Evolutionary conservation across 2,329 filamentous ascomycete genomes (phyloP).

Genomic region (Paecilomyces fulvus): DNA sequence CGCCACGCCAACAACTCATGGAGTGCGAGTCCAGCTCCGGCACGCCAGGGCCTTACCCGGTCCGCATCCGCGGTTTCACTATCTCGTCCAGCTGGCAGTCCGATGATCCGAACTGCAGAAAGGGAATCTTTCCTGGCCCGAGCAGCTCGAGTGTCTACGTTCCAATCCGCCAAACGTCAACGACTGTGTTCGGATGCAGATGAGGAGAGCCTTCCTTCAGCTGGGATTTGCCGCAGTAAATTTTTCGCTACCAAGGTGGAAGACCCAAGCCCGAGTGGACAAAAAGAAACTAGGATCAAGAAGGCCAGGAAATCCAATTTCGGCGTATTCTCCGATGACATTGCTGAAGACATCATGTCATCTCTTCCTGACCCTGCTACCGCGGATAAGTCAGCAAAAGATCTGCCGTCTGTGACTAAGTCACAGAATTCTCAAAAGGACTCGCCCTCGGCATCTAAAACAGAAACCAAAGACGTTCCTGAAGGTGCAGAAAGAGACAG

Average conservation of each 20-base stretch:
- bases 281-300: constrained; percentile 28
- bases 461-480: neutral
- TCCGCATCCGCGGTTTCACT: constrained; percentile 28
- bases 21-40: constrained; percentile 43
- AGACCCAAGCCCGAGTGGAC: constrained; percentile 32
- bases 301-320: constrained; percentile 37
- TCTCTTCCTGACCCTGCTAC: constrained; percentile 31
- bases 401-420: constrained; percentile 8
- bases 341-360: constrained; percentile 42
- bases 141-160: constrained; percentile 31
- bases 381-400: constrained; percentile 1
- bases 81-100: constrained; percentile 31
- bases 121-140: constrained; percentile 32
- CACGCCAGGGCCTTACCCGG: constrained; percentile 24
- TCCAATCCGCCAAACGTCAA: constrained; percentile 42
- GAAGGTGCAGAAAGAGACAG: constrained; percentile 9
- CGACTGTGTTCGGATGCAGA: constrained; percentile 43
- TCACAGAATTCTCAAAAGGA: neutral
- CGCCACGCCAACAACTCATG: constrained; percentile 47
- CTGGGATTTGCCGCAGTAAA: constrained; percentile 33
- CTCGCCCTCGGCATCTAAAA: neutral
- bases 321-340: constrained; percentile 46
- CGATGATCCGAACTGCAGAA: constrained; percentile 32
- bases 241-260: constrained; percentile 36
- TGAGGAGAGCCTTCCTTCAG: constrained; percentile 23